Evolutionary conservation across 1,139 yeast genomes (phyloP), one percentile per base, ranked within the genome.

Genomic region (Pichia sp.): DNA sequence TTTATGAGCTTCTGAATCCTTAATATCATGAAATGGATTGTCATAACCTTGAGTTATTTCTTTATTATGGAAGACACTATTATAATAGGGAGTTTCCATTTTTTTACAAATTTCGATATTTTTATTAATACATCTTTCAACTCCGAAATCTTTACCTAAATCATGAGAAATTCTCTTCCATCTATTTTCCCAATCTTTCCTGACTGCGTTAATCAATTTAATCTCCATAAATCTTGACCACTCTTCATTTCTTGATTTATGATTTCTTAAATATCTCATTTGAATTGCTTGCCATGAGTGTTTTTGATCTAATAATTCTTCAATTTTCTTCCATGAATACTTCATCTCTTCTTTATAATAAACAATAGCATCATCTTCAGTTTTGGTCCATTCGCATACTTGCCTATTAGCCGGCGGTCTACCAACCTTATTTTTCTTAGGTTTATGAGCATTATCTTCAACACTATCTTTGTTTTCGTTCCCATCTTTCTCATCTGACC

Each of bases 221-320:
- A 55, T 47, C 40, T 59, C 64, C 59, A 70, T 70, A 20, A 56
- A 59, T 25, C 59, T 51, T 3, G 68, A 59, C 62, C 71, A 62
- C 36, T 57, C 56, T 20, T 59, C 67, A 46, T 63, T 61, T 38
- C 72, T 56, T 12, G 64, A 59, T 49, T 68, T 67, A 48, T 69
- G 66, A 27, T 64, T 58, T 9, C 75, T 63, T 42, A 71, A 59
- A 53, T 71, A 71, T 46, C 73, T 56, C 73, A 70, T 70, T 56
- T 70, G 74, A 39, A 70, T 66, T 2, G 73, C 71, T 55, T 69
- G 73, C 71, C 73, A 68, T 13, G 71, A 56, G 53, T 70, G 73
- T 43, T 64, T 56, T 24, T 59, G 51, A 15, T 65, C 61, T 26
- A 71, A 56, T 32, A 62, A 56, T 36, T 57, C 53, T 27, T 69